phyloP scores from a whole-genome alignment of 1,284 basidiomycete genomes.

The Cutaneotrichosporon arboriforme region DNA sequence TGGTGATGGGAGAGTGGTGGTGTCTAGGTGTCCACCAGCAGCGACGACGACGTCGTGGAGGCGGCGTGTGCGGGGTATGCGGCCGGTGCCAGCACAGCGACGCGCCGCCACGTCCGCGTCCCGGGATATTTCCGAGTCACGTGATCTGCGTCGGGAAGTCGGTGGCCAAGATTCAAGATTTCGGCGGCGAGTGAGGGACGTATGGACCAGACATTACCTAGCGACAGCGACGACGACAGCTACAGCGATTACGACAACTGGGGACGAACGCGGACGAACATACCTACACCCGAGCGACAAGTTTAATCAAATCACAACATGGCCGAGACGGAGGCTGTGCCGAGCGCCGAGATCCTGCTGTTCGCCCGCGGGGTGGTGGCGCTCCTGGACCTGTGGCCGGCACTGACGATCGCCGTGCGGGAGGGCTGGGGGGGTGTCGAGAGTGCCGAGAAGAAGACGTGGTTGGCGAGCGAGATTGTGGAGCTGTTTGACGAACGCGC shows the following conservation, averaged over 20 bases:
- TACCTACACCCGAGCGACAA: too few species aligned
- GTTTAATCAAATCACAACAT: too few species aligned
- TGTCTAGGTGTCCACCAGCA: background rate
- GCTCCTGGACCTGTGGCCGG: slow-evolving; percentile 72
- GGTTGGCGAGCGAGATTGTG: slow-evolving; percentile 73
- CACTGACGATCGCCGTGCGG: slow-evolving; percentile 72
- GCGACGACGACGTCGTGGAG: slow-evolving; percentile 1
- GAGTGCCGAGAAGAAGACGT: slow-evolving; percentile 65
- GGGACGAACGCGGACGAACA: too few species aligned
- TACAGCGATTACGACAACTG: too few species aligned
- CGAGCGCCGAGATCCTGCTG: slow-evolving; percentile 45
- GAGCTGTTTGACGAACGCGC: slow-evolving; percentile 67
- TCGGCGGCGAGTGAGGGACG: background rate
- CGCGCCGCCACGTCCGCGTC: background rate
- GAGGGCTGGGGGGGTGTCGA: slow-evolving; percentile 75
- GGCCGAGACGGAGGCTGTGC: background rate
- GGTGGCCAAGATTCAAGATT: background rate
- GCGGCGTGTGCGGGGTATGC: background rate
- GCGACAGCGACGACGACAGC: too few species aligned
- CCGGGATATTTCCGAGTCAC: too few species aligned
- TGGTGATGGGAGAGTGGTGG: background rate
- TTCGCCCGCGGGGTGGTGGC: slow-evolving; percentile 79
- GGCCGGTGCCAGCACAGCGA: background rate
- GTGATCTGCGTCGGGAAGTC: background rate
- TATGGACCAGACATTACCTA: too few species aligned